These are phyloP conservation scores for Globisporangium cylindrosporum DNA, from an alignment of 352 stramenopile species.

Conservation along the genomic window DNA sequence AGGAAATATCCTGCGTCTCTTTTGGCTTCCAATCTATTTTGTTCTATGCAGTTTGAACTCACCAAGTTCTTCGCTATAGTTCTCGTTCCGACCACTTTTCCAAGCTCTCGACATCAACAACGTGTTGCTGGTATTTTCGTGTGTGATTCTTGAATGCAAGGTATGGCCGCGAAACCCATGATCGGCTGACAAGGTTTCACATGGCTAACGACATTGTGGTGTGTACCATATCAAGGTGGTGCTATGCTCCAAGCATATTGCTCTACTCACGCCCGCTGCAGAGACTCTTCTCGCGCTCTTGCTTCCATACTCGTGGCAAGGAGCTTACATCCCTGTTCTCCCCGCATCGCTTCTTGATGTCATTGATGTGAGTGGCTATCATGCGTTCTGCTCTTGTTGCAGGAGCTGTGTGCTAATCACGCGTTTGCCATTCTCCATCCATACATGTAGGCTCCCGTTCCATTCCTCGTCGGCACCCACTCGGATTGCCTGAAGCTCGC, in stretches of 20 bases:
- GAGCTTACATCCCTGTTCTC: slow-evolving; percentile 93
- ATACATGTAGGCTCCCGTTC: slow-evolving; percentile 79
- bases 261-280: slow-evolving; percentile 87
- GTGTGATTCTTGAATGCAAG: slow-evolving; percentile 88
- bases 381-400: neutral
- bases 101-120: slow-evolving; percentile 90
- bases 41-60: neutral
- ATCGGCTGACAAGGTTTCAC: too few relatives aligned
- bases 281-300: slow-evolving; percentile 91
- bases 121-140: slow-evolving; percentile 89
- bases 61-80: slow-evolving; percentile 34
- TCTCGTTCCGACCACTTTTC: slow-evolving; percentile 93
- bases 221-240: slow-evolving; percentile 59
- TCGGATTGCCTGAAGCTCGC: slow-evolving; percentile 71
- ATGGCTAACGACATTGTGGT: neutral
- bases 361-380: slow-evolving; percentile 72
- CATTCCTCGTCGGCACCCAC: slow-evolving; percentile 92
- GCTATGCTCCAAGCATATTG: slow-evolving; percentile 88
- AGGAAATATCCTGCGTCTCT: slow-evolving; percentile 5
- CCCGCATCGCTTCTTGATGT: slow-evolving; percentile 91
- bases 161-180: slow-evolving; percentile 20
- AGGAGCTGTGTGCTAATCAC: neutral
- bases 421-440: neutral
- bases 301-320: slow-evolving; percentile 94
- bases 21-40: neutral